Base-by-base conservation (phyloP, 192 early-diverging fungal genomes). In the Gryganskiella cystojenkinii region DNA sequence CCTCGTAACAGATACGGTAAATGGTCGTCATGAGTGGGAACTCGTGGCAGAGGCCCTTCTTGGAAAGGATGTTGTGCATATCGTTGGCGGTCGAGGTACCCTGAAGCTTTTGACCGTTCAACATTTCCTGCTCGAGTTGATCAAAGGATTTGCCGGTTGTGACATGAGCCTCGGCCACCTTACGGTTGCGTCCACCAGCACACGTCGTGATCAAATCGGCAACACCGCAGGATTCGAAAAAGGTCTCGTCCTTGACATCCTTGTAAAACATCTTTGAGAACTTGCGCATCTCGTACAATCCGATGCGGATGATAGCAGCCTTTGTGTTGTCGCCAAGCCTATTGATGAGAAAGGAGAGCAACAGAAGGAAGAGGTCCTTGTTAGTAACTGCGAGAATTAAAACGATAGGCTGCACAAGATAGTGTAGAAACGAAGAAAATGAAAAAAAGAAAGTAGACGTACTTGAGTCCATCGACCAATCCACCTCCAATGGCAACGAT, bases 41-140 rank as follows among this genome's bases (percentile, higher is more conserved):
- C 66, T 84, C 80, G 17, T 65, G 49, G 42, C 72, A 74, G 10
- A 83, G 53, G 15, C 55, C 53, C 60, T 91, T 83, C 51, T 83
- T 83, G 45, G 82, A 84, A 60, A 98, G 85, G 65, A 97, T 95
- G 67, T 88, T 74, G 79, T 95, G 76, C 28, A 98, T 89, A 71
- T 99, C 95, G 76, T 90, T 82, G 17, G 94, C 92, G 0, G 98
- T 98, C 56, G 94, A 82, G 15, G 95, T 95, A 49, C 98, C 98
- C 83, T 99, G 98, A 51, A 99, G 83, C 80, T 99, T 99, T 68
- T 99, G 98, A 40, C 98, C 98, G 68, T 97, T 96, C 45, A 99
- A 87, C 81, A 98, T 80, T 58, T 97, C 96, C 58, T 88, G 74
- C 70, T 99, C 96, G n/a, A 99, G 85, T 75, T 89, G 86, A 44